phyloP scores from a whole-genome alignment of 2,329 filamentous ascomycete genomes.

The Aquanectria penicillioides region DNA sequence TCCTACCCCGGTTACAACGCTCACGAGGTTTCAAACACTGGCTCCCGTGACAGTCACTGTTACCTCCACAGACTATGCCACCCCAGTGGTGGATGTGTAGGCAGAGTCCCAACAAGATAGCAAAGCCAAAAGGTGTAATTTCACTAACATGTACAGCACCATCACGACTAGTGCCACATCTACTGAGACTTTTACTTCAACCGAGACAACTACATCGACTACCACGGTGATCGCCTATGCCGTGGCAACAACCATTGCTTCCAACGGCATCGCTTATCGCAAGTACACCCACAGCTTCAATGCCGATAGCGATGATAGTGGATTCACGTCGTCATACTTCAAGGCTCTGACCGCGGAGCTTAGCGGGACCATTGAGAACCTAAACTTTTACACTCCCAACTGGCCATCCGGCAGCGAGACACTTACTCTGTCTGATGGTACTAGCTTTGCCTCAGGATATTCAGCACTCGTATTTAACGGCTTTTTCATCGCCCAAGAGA shows the following conservation, averaged over 20 bases:
- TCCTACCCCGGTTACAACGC: not conserved
- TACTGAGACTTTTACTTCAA: not conserved
- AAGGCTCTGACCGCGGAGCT: not conserved
- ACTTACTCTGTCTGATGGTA: not conserved
- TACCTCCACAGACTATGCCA: too few species aligned
- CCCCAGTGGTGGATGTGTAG: not conserved
- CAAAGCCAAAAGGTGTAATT: too few species aligned
- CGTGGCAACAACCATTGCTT: not conserved
- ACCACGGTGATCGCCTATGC: not conserved
- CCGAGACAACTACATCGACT: not conserved
- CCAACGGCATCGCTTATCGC: slow-evolving; percentile 1
- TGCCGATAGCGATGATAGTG: too few species aligned
- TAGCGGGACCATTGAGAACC: not conserved
- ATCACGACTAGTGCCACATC: not conserved
- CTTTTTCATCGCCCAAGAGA: slow-evolving; percentile 1
- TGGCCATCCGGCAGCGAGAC: not conserved
- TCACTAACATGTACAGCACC: not conserved
- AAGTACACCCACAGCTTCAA: not conserved
- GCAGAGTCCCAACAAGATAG: not conserved
- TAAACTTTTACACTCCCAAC: not conserved
- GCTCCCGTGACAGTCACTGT: not conserved
- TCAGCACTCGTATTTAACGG: not conserved
- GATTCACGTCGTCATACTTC: too few species aligned
- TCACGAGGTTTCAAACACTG: not conserved
- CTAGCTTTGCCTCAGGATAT: not conserved